phyloP scores from a whole-genome alignment of 768 basidiomycete species.

The Boletus patriciae region DNA sequence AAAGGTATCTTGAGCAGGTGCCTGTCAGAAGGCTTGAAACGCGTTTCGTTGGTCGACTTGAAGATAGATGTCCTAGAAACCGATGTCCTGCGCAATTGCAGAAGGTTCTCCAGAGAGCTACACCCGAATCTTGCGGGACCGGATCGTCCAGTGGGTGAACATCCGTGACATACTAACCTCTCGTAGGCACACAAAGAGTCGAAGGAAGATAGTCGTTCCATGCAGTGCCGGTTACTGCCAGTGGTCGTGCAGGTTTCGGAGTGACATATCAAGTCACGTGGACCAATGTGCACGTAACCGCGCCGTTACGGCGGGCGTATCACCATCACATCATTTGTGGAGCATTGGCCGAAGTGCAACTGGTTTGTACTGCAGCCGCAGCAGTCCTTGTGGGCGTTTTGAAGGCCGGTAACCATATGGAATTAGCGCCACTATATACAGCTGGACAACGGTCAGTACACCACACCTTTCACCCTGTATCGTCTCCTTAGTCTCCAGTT shows the following conservation, averaged over 20 bases:
- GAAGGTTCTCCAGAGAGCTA: not conserved
- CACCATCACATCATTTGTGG: not conserved
- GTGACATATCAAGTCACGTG: not conserved
- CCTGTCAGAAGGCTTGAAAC: constrained; percentile 7
- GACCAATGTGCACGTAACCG: not conserved
- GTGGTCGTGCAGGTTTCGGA: not conserved
- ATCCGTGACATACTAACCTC: not conserved
- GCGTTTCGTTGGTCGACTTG: not conserved
- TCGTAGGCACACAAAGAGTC: not conserved
- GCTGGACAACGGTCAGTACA: not conserved
- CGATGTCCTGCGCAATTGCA: too few relatives aligned
- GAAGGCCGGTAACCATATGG: not conserved
- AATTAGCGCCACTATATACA: constrained; percentile 12
- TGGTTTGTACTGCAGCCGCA: not conserved
- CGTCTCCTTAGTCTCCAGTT: not conserved
- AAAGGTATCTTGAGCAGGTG: not conserved
- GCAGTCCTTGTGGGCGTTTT: not conserved
- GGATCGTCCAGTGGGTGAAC: too few relatives aligned
- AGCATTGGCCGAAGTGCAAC: not conserved
- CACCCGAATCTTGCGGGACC: not conserved
- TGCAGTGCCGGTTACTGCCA: too few relatives aligned
- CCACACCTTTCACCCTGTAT: not conserved
- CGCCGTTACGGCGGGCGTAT: too few relatives aligned
- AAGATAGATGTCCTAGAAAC: too few relatives aligned
- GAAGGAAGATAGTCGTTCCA: not conserved